Base-by-base conservation (phyloP, 192 early-diverging fungal species). In the Rhizoclosmatium sp. region DNA sequence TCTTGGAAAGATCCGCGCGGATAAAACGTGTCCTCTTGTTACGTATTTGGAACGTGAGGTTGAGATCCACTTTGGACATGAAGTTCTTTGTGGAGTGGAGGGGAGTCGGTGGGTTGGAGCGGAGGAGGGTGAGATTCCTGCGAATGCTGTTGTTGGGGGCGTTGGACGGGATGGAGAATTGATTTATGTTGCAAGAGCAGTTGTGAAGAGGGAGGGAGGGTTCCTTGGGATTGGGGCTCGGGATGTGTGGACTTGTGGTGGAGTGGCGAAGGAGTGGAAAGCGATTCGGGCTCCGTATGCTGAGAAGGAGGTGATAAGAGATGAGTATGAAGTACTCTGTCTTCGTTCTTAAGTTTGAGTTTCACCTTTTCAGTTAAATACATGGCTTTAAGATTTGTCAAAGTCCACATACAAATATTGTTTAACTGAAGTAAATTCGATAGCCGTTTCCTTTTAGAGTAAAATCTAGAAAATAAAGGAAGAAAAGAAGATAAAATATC, bases 21-120 rank as follows among this genome's bases (percentile, higher is more conserved):
- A 49, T 47, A 16, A 45, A 4, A 54, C 12, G 41, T 16, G 12
- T 19, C 66, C 78, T 4, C 59, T 71, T 46, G 68, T 79, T n/a
- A 47, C 49, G 31, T 79, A 70, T 47, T 68, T 59, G 7, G 78
- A 47, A 23, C 65, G 68, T 21, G 78, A 79, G 46, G 69, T 79
- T 4, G n/a, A 14, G 16, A 71, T 79, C 59, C 49, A 71, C 19
- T 79, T 44, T 58, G 78, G 65, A 14, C 74, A 76, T 64, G 74
- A 76, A 62, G 60, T 76, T 39, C 60, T 76, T 54, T 19, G 31
- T 0, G 9, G 31, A 7, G 4, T 69, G 16, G 31, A 4, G 42
- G 42, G 46, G 4, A 69, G 10, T n/a, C 31, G 12, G 44, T 69
- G 67, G 67, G 67, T 69, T 4, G 67, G 12, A 5, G 39, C 42